phyloP scores from a whole-genome alignment of 164 flowering plant genomes.

The Magnolia officinalis region DNA sequence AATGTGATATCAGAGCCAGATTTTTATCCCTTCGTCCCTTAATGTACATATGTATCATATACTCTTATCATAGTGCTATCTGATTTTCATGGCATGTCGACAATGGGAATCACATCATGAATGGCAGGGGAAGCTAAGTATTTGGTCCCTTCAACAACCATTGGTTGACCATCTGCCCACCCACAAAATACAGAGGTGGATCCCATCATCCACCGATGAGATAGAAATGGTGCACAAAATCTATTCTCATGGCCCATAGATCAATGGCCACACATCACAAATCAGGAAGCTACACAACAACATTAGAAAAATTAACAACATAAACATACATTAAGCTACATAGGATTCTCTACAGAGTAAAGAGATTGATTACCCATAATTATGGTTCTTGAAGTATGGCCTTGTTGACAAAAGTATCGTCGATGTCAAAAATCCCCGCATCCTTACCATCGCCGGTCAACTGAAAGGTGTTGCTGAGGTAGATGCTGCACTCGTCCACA shows the following conservation, averaged over 20 bases:
- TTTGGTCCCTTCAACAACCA: too few relatives aligned
- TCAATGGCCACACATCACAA: background rate
- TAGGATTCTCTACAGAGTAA: background rate
- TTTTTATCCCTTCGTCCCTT: too few relatives aligned
- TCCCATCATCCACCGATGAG: too few relatives aligned
- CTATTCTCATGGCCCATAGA: background rate
- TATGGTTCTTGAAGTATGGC: conserved; percentile 62
- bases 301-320: background rate
- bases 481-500: conserved; percentile 41
- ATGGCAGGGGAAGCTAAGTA: too few relatives aligned
- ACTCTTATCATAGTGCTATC: too few relatives aligned
- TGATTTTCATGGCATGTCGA: too few relatives aligned
- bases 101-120: too few relatives aligned
- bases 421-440: conserved; percentile 76
- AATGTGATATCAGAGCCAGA: too few relatives aligned
- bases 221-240: background rate
- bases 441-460: conserved; percentile 48
- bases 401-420: conserved; percentile 67
- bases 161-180: too few relatives aligned
- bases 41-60: too few relatives aligned
- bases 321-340: background rate
- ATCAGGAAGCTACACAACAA: background rate
- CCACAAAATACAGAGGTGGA: too few relatives aligned
- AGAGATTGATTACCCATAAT: conserved; percentile 42
- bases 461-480: conserved; percentile 34